Evolutionary conservation across 2,329 filamentous ascomycete species (phyloP), one percentile per base, ranked within the genome.

Genomic region (Aspergillus thermomutatus): DNA sequence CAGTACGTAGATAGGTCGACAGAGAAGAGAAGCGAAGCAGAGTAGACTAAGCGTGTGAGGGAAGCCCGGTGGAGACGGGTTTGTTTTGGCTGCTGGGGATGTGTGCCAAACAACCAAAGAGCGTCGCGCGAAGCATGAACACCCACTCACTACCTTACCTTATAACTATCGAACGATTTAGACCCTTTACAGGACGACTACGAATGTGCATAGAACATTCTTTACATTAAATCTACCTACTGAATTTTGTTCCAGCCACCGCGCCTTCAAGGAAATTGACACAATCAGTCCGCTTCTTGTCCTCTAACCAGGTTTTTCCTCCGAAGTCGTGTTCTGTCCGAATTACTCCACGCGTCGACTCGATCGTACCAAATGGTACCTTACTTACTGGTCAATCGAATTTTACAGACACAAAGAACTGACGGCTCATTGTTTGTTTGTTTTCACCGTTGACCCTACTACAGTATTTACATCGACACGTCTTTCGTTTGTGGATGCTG

Each of bases 41-140:
- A 50, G 50, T 53, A 48, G 59, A 63, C 60, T 56, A 63, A 59
- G 62, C 63, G 66, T 63, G 65, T 64, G 63, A 58, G 62, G 56
- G 63, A 64, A 70, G 64, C 64, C 65, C 64, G 66, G 66, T 68
- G 68, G 69, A 69, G 69, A 59, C 62, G 41, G 65, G 68, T 72
- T 72, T 72, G 70, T 72, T 72, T 71, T 72, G 70, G 59, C 61
- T 60, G 58, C 43, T 55, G 62, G 63, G 66, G 60, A 61, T 64
- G 66, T 67, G 65, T 64, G 66, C 69, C 66, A 56, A 67, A 72
- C 70, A 73, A 72, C 71, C 66, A 72, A 64, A 62, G 41, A 50
- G 58, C 60, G 61, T 65, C 64, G 69, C 70, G 69, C 69, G 69
- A 67, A 63, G 68, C 66, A 70, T 69, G 66, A 68, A 66, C 63